Conservation (phyloP, 345 rosid genomes). For the Arabidopsis suecica region DNA sequence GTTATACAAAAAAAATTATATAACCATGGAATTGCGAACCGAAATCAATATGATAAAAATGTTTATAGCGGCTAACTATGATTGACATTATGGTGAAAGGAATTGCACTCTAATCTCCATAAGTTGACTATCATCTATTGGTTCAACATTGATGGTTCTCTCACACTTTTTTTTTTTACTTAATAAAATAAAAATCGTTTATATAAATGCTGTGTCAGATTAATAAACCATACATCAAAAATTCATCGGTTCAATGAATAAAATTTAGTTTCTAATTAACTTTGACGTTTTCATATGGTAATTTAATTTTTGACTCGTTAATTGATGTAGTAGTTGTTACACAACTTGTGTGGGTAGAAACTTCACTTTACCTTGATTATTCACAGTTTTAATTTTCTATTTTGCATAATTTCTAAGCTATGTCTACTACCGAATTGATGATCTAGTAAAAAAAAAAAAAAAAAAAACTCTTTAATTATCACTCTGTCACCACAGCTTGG, state of each 20-base stretch:
- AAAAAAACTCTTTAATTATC: background rate
- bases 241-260: background rate
- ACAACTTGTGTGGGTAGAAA: background rate
- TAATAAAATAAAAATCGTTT: background rate
- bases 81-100: background rate
- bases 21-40: background rate
- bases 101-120: background rate
- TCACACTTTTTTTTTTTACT: background rate
- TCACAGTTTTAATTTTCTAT: background rate
- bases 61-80: background rate
- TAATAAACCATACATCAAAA: background rate
- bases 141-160: background rate
- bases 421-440: constrained; percentile 1
- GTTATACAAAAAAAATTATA: background rate
- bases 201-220: background rate
- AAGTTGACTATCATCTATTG: background rate
- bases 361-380: background rate
- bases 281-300: background rate
- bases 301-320: background rate
- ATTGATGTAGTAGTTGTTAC: background rate
- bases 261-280: background rate
- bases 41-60: background rate
- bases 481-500: constrained; percentile 10
- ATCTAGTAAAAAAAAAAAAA: background rate
- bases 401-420: background rate